These are phyloP conservation scores for Austroboletus festivus DNA, from an alignment of 768 basidiomycete species.

Conservation along the genomic window DNA sequence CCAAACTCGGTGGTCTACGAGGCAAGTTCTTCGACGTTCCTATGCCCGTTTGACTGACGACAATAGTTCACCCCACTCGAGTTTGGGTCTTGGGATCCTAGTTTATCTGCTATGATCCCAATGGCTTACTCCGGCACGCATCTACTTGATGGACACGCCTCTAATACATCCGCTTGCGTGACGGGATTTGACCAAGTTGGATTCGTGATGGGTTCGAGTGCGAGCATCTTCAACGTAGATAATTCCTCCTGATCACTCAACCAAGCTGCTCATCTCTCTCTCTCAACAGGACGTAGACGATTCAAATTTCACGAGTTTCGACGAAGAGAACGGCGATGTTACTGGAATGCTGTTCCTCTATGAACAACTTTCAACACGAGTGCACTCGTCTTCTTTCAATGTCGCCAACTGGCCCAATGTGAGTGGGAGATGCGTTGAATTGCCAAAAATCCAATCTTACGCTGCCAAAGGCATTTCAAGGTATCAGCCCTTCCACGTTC, in stretches of 20 bases:
- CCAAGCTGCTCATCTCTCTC: not conserved
- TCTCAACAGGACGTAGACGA: conserved; percentile 50
- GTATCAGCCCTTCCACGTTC: conserved; percentile 46
- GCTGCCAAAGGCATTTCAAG: conserved; percentile 45
- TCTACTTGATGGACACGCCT: conserved; percentile 53
- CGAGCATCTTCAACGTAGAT: conserved; percentile 62
- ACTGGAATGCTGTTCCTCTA: conserved; percentile 46
- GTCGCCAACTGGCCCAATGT: conserved; percentile 69
- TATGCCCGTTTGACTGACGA: conserved; percentile 2
- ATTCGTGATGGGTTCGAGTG: conserved; percentile 75
- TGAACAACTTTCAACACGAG: conserved; percentile 40
- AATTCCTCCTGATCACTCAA: not conserved
- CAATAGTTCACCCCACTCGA: conserved; percentile 59
- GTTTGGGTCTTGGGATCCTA: conserved; percentile 72
- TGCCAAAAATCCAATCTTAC: conserved; percentile 1
- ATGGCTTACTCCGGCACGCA: conserved; percentile 62
- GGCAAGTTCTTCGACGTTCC: conserved; percentile 34
- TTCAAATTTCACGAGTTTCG: conserved; percentile 30
- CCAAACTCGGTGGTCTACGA: conserved; percentile 54
- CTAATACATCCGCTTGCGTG: conserved; percentile 58
- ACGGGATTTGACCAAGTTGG: conserved; percentile 71
- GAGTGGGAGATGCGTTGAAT: conserved; percentile 9
- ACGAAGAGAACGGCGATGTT: conserved; percentile 9
- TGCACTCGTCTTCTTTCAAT: conserved; percentile 52
- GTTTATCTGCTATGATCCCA: conserved; percentile 66